Percentiles rank a stretch among this genome's conserved stretches.
phyloP scores from a whole-genome alignment of 305 asterid genomes.

The Solanum hybrid region DNA sequence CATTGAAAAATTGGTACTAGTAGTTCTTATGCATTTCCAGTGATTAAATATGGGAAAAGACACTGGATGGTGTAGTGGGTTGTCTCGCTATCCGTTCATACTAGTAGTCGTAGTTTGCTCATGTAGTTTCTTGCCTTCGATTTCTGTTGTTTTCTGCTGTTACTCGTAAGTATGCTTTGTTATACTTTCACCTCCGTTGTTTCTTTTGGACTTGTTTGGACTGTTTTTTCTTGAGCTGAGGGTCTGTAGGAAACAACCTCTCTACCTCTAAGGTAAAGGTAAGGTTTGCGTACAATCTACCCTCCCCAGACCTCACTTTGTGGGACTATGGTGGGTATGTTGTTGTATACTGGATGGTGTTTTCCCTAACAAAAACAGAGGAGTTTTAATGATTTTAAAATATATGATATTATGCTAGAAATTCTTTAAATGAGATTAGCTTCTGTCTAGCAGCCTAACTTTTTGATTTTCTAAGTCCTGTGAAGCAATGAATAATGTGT shows the following conservation, averaged over 20 bases:
- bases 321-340: neutral
- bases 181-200: neutral
- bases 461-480: neutral
- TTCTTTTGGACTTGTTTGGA: neutral
- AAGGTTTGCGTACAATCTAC: neutral
- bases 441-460: neutral
- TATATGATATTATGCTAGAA: neutral
- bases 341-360: neutral
- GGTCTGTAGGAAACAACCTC: neutral
- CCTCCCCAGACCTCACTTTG: neutral
- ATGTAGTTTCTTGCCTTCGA: neutral
- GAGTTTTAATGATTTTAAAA: neutral
- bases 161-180: neutral
- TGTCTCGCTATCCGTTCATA: neutral
- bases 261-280: neutral
- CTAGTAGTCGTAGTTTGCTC: neutral
- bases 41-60: neutral
- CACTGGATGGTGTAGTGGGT: neutral
- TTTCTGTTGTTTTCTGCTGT: neutral
- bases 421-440: neutral
- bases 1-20: neutral
- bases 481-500: neutral
- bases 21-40: neutral
- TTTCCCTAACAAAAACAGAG: neutral
- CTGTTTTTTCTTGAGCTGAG: neutral